Base-by-base conservation (phyloP, 805 yeast genomes). In the Brettanomyces naardenensis region DNA sequence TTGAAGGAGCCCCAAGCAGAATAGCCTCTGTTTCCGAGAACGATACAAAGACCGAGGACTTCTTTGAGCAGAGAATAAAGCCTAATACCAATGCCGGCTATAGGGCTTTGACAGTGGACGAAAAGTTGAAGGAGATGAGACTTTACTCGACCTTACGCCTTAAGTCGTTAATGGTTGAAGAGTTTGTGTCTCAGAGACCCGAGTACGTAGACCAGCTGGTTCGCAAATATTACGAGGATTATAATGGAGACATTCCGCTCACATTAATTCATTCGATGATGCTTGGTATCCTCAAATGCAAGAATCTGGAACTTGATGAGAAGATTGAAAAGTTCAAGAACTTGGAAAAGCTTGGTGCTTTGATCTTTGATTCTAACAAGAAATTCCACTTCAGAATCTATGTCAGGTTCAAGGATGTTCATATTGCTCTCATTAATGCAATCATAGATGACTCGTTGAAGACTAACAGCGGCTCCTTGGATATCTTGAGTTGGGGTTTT, bases 401-500 rank as follows among this genome's bases (percentile, higher is more conserved):
- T 14, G 49, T 49, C 11, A 42, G 45, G 27, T 38, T 40, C 9
- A 44, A 36, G 10, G 38, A 42, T 18, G 37, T 44, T 6, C 39
- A 40, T 22, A 35, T 43, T n/a, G 31, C 34, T 22, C 37, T 57
- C 17, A 43, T 57, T 30, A 47, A 55, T 37, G 25, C 41, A 6
- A 33, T 57, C 14, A 43, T 57, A 9, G 25, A 34, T 1, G 54
- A 52, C 21, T 46, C 59, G 2, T 31, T n/a, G 14, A 35, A 35
- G 14, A 44, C 38, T 10, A 43, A 54, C 28, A 42, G 44, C 17
- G 56, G 53, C 4, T 38, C 46, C 11, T 25, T 49, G 34, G 39
- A 31, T 10, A 43, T 49, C 7, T 30, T 57, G 28, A 43, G 40
- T 21, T 53, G 59, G 58, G 59, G 52, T 3, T 41, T 56, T 35